A percentile compares a stretch with the other conserved stretches of the same genome.
Conservation (phyloP, 164 flowering plant species). For the Tetracentron sinense region DNA sequence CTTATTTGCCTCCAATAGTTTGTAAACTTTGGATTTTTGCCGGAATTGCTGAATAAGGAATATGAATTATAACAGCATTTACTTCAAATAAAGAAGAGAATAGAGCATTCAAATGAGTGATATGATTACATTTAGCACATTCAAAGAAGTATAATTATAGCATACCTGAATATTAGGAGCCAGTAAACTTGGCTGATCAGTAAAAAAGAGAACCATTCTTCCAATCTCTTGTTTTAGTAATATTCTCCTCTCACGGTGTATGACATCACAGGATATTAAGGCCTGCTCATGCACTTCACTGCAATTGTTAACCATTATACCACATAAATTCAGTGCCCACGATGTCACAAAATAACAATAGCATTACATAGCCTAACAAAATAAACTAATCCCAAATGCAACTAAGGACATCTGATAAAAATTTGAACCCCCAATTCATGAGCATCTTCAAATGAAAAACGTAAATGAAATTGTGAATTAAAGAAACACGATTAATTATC, state of each 20-base stretch:
- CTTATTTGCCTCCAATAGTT: too few species aligned
- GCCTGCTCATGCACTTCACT: constrained; percentile 99
- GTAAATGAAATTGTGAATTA: too few species aligned
- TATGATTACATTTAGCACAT: too few species aligned
- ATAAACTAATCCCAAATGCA: not conserved
- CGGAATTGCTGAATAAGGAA: too few species aligned
- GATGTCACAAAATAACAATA: not conserved
- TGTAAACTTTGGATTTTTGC: too few species aligned
- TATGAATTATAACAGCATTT: too few species aligned
- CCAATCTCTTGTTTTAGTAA: constrained; percentile 94
- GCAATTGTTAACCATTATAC: constrained; percentile 15
- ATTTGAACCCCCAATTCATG: not conserved
- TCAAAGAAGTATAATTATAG: not conserved
- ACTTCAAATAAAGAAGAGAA: too few species aligned
- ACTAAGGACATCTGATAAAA: not conserved
- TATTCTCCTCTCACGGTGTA: constrained; percentile 88
- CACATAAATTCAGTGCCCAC: constrained; percentile 2
- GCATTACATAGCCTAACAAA: not conserved
- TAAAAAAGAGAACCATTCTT: constrained; percentile 91
- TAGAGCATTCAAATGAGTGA: too few species aligned
- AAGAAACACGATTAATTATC: too few species aligned
- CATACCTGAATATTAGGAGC: constrained; percentile 97
- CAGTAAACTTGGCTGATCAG: constrained; percentile 93
- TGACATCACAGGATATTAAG: constrained; percentile 71
- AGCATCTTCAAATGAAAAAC: too few species aligned